These are phyloP conservation scores for Triticum urartu DNA, from an alignment of 176 grass and related monocot genomes.

Conservation along the genomic window DNA sequence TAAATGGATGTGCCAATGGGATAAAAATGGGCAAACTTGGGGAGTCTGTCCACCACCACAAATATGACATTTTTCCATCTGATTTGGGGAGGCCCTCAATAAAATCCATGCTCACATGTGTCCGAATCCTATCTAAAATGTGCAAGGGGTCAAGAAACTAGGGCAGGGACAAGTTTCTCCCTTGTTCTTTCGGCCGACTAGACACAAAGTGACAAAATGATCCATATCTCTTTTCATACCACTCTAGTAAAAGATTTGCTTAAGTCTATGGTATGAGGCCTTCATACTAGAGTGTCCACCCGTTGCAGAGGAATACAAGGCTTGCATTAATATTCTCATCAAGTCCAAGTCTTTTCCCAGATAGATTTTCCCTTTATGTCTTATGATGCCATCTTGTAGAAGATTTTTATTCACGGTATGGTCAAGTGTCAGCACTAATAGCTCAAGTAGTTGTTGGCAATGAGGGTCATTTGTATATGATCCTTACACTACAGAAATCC, in stretches of 20 bases:
- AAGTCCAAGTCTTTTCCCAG: too few relatives aligned
- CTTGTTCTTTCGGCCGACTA: not conserved
- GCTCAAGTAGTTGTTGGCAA: too few relatives aligned
- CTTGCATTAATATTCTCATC: not conserved
- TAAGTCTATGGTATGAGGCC: too few relatives aligned
- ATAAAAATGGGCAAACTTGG: not conserved
- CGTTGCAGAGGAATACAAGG: not conserved
- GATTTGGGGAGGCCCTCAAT: not conserved
- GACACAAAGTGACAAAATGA: too few relatives aligned
- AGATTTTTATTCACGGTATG: too few relatives aligned
- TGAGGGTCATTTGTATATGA: too few relatives aligned
- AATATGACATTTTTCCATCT: not conserved
- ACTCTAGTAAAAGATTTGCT: not conserved
- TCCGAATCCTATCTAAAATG: not conserved
- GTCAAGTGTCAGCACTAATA: too few relatives aligned
- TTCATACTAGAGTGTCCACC: not conserved
- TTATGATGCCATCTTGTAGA: too few relatives aligned
- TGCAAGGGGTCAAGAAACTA: not conserved
- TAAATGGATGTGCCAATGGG: too few relatives aligned
- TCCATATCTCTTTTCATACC: not conserved
- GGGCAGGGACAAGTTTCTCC: not conserved
- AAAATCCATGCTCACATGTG: not conserved
- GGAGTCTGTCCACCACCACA: not conserved
- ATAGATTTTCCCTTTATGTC: too few relatives aligned
- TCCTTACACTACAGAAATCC: too few relatives aligned